Percentiles rank a stretch among this genome's conserved stretches.
These are phyloP conservation scores for Stenogyne calaminthoides DNA, from an alignment of 305 asterid species.

Conservation along the genomic window DNA sequence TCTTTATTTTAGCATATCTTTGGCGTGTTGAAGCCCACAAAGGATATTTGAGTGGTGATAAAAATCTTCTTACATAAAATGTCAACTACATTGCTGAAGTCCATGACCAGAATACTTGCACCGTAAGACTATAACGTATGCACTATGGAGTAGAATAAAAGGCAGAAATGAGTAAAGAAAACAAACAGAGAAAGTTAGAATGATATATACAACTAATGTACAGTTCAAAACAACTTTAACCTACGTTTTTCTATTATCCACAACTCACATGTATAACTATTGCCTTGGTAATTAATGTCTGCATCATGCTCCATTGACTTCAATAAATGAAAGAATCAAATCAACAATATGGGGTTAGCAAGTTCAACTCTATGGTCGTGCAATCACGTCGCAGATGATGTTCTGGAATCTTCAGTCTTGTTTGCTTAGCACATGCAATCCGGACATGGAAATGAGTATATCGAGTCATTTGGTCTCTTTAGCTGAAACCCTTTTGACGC, in stretches of 20 bases:
- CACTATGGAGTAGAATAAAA: no score
- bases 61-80: no score
- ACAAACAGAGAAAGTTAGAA: not conserved
- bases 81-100: no score
- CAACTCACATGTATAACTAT: slow-evolving; percentile 36
- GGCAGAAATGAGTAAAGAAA: no score
- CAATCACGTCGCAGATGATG: slow-evolving; percentile 49
- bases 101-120: no score
- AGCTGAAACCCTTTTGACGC: slow-evolving; percentile 86
- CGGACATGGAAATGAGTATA: slow-evolving; percentile 86
- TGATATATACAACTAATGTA: slow-evolving; percentile 41
- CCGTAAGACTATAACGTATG: no score
- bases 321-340: slow-evolving; percentile 58
- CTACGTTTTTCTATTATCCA: slow-evolving; percentile 26
- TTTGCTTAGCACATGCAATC: slow-evolving; percentile 85
- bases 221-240: slow-evolving; percentile 21
- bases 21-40: no score
- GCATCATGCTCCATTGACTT: slow-evolving; percentile 14
- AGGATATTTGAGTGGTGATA: no score
- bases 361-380: not conserved
- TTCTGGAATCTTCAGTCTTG: slow-evolving; percentile 57
- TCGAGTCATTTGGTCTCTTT: slow-evolving; percentile 78
- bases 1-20: no score
- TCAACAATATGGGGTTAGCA: slow-evolving; percentile 21
- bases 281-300: slow-evolving; percentile 10